Conservation (phyloP, 805 yeast genomes). For the Lachancea cidri region DNA sequence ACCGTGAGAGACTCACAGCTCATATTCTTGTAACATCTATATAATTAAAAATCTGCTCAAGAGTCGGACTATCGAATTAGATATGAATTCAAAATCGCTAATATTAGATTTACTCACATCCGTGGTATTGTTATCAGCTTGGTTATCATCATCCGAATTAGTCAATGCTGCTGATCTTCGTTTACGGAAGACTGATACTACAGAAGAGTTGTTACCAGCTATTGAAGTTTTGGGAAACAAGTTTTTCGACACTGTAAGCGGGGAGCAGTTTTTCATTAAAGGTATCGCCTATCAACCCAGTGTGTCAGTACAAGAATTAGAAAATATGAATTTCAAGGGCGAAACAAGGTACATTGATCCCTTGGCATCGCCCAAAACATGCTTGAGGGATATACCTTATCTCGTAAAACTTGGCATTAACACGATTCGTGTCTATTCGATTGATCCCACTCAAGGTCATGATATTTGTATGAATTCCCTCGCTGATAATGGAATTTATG, state of each 20-base stretch:
- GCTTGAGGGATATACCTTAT: slow-evolving; percentile 82
- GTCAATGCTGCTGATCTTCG: slow-evolving; percentile 6
- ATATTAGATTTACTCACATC: not conserved
- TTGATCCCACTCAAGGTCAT: slow-evolving; percentile 68
- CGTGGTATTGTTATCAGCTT: not conserved
- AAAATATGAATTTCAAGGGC: slow-evolving; percentile 5
- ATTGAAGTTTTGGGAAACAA: slow-evolving; percentile 67
- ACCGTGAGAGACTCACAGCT: no score
- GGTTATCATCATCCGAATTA: not conserved
- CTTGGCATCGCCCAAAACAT: slow-evolving; percentile 59
- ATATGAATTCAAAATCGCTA: not conserved
- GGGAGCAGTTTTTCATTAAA: slow-evolving; percentile 77
- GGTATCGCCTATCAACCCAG: slow-evolving; percentile 87
- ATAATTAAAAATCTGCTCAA: no score
- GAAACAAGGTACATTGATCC: slow-evolving; percentile 57
- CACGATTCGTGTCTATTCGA: slow-evolving; percentile 79
- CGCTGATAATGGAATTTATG: slow-evolving; percentile 84
- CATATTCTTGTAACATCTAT: no score
- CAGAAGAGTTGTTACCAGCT: slow-evolving; percentile 18
- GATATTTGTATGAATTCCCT: slow-evolving; percentile 71
- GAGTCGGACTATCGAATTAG: no score
- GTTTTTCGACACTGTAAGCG: slow-evolving; percentile 67
- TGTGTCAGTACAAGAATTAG: slow-evolving; percentile 35
- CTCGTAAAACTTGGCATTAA: slow-evolving; percentile 64
- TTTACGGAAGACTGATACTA: not conserved